These are phyloP conservation scores for Lasiodiplodia sp. DNA, from an alignment of 2,329 filamentous ascomycete genomes.

Conservation along the genomic window DNA sequence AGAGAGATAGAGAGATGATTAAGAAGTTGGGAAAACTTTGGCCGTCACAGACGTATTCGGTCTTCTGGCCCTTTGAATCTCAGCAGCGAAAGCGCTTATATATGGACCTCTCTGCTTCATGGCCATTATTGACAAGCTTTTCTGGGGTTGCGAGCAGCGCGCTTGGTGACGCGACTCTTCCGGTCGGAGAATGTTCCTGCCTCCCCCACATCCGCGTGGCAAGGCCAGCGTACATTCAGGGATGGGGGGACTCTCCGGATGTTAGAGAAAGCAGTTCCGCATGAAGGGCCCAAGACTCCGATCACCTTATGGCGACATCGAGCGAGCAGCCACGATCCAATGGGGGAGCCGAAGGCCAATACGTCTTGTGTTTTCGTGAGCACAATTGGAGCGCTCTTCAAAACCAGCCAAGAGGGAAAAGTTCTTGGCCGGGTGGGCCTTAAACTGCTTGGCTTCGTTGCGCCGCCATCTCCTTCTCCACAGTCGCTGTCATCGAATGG, in stretches of 20 bases:
- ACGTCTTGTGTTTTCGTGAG: neutral
- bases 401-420: neutral
- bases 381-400: neutral
- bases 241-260: neutral
- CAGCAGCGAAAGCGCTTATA: neutral
- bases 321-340: slow-evolving; percentile 2
- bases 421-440: slow-evolving; percentile 5
- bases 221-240: neutral
- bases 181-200: neutral
- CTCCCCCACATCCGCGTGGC: neutral
- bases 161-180: neutral
- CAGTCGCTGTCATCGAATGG: neutral
- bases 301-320: neutral
- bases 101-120: neutral
- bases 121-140: slow-evolving; percentile 1
- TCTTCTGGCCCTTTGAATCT: neutral
- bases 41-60: slow-evolving; percentile 13
- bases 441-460: neutral
- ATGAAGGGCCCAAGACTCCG: slow-evolving; percentile 13
- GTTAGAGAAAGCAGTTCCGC: slow-evolving; percentile 2
- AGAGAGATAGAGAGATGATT: neutral
- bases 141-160: neutral
- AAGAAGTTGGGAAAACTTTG: slow-evolving; percentile 17
- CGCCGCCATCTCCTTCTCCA: neutral
- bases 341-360: neutral